These are phyloP conservation scores for Aspergillus spinulosporus DNA, from an alignment of 2,329 filamentous ascomycete species.

Conservation along the genomic window DNA sequence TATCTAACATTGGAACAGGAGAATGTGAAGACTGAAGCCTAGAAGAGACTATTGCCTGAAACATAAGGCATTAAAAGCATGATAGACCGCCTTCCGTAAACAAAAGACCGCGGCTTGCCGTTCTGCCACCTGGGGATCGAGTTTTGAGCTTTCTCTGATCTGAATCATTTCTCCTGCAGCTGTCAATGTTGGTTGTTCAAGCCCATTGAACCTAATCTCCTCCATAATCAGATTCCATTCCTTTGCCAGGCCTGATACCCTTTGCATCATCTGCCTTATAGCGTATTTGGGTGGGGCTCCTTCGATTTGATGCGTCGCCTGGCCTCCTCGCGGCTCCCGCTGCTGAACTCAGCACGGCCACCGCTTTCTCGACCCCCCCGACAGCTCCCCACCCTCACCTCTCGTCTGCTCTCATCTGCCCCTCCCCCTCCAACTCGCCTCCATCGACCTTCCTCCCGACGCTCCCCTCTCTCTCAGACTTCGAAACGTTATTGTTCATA, in stretches of 20 bases:
- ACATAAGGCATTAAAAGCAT: not conserved
- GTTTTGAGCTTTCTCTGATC: slow-evolving; percentile 14
- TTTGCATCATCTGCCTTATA: not conserved
- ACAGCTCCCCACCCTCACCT: slow-evolving; percentile 27
- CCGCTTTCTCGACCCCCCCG: slow-evolving; percentile 34
- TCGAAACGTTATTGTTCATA: slow-evolving; percentile 68
- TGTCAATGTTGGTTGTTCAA: slow-evolving; percentile 6
- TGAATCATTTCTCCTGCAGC: not conserved
- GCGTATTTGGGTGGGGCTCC: slow-evolving; percentile 15
- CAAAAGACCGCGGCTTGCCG: slow-evolving; percentile 8
- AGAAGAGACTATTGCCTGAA: not conserved
- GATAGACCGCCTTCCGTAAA: slow-evolving; percentile 17
- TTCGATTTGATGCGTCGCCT: slow-evolving; percentile 34
- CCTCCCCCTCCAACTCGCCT: slow-evolving; percentile 23
- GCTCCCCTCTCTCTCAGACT: slow-evolving; percentile 32
- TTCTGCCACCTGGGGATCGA: slow-evolving; percentile 5
- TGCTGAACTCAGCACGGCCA: slow-evolving; percentile 36
- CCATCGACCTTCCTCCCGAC: slow-evolving; percentile 25
- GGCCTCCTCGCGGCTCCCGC: slow-evolving; percentile 34
- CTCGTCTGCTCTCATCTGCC: slow-evolving; percentile 22
- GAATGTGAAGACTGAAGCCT: no score
- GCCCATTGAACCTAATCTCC: slow-evolving; percentile 5
- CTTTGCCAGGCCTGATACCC: slow-evolving; percentile 14
- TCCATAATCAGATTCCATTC: slow-evolving; percentile 5
- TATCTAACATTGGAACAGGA: no score